Base-by-base conservation (phyloP, 129 eudicot species). In the Kitagawia praeruptora region DNA sequence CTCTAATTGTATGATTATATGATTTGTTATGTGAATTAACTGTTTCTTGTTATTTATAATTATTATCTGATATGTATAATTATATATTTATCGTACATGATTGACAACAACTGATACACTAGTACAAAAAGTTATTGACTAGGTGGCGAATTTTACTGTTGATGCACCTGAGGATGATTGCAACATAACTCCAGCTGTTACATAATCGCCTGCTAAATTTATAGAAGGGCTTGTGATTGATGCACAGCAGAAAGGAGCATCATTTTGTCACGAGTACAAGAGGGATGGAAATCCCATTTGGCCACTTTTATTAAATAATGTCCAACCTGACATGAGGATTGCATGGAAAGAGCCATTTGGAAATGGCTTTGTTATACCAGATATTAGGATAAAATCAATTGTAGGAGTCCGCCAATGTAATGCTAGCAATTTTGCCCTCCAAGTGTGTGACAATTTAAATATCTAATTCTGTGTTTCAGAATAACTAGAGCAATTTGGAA, bases 311-410 rank as follows among this genome's bases (percentile, higher is more conserved):
- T 82, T 95, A 37, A 96, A 92, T 85, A 85, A 96, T 14, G 98
- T 96, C 49, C 83, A 86, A 31, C 89, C 91, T 15, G 99, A 96
- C 48, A 96, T 92, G 97, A 89, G 99, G 79, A 92, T 92, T 3
- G 99, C 99, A 5, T 90, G 97, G 97, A 96, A 96, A 84, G 99
- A 96, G 69, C 99, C 99, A 4, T 96, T 96, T 78, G 99, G 97
- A 34, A 34, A 34, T 34, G 37, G 37, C 23, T 97, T 97, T 15
- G 87, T 89, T 28, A 77, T 96, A 75, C 99, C 99, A 4, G 89
- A 90, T 69, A 85, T 95, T 39, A 83, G 99, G 85, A 95, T 95
- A 56, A 72, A 49, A 37, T 87, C 90, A 5, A 82, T 81, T 53
- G 96, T 89, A 90, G 99, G 99, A 70, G 85, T 95, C 53, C 88